Conservation (phyloP, 2,329 filamentous ascomycete species). For the Pseudogymnoascus sp. region DNA sequence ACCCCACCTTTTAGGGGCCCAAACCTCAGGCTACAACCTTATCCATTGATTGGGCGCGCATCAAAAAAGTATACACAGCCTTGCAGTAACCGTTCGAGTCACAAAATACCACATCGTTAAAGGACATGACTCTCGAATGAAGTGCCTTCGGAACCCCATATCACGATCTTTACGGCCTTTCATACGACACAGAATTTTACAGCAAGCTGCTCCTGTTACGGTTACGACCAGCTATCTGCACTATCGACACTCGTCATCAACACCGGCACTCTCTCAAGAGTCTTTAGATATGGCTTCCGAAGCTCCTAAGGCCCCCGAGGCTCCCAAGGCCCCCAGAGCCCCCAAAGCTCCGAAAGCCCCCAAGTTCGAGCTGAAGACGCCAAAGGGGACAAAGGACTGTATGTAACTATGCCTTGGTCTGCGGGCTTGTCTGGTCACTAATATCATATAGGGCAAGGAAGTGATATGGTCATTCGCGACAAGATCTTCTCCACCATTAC, state of each 20-base stretch:
- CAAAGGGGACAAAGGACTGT: slow-evolving; percentile 88
- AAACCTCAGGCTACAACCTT: slow-evolving; percentile 9
- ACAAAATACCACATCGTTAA: neutral
- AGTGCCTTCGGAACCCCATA: neutral
- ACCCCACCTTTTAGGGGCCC: slow-evolving; percentile 7
- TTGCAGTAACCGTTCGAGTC: neutral
- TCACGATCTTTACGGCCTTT: slow-evolving; percentile 10
- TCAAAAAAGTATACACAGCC: slow-evolving; percentile 2
- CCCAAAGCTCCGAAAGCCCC: slow-evolving; percentile 32
- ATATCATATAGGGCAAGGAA: slow-evolving; percentile 52
- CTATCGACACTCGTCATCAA: neutral
- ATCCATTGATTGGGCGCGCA: neutral
- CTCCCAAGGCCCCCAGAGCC: neutral
- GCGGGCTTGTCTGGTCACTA: neutral
- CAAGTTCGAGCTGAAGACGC: slow-evolving; percentile 71
- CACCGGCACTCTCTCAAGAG: neutral
- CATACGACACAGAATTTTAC: neutral
- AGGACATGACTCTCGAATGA: slow-evolving; percentile 6
- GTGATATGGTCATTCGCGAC: slow-evolving; percentile 73
- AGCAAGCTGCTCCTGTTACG: slow-evolving; percentile 2
- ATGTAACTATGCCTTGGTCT: slow-evolving; percentile 18
- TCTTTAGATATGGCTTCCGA: slow-evolving; percentile 4
- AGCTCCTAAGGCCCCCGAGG: neutral
- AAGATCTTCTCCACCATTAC: slow-evolving; percentile 71
- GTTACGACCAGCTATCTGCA: neutral